Evolutionary conservation across 2,329 filamentous ascomycete genomes (phyloP), one percentile per base, ranked within the genome.

Genomic region (Paramyrothecium sp.): DNA sequence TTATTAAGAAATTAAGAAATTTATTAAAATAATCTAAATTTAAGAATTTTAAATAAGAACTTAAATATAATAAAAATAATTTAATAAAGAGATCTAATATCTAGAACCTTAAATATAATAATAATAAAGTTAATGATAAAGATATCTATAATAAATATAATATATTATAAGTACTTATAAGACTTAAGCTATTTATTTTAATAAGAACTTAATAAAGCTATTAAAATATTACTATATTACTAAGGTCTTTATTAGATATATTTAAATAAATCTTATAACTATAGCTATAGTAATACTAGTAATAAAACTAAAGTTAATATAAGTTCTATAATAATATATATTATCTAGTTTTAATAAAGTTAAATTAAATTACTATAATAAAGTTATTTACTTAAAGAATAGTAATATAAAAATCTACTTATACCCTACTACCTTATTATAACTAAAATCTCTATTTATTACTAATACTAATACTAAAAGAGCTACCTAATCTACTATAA

Each of bases 41-140:
- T 16, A 33, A 41, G 54, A 55, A 50, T 21, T 44, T 20, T 55
- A 49, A 50, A 34, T 53, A 56, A 10, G 51, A 56, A 52, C 19
- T n/a, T n/a, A 56, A 41, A 56, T 51, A 51, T 22, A 47, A 48
- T 10, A 33, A n/a, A n/a, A n/a, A n/a, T n/a, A n/a, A n/a, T n/a
- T n/a, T n/a, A n/a, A n/a, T n/a, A n/a, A n/a, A n/a, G 30, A 34
- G 47, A 13, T 3, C 2, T 22, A 56, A 34, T 51, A 12, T 53
- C 52, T 21, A 30, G 11, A 41, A 20, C 26, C 22, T 22, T 53
- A 38, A 19, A 52, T 23, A 54, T 54, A 52, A 33, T 41, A 41
- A 41, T n/a, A 11, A 41, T 11, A 41, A 41, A 11, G n/a, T 11
- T 11, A 41, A 11, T 54, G 33, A 54, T 50, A 17, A 57, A 16